Evolutionary conservation across 108 stramenopile species (phyloP).

Genomic region (Parietichytrium sp.): DNA sequence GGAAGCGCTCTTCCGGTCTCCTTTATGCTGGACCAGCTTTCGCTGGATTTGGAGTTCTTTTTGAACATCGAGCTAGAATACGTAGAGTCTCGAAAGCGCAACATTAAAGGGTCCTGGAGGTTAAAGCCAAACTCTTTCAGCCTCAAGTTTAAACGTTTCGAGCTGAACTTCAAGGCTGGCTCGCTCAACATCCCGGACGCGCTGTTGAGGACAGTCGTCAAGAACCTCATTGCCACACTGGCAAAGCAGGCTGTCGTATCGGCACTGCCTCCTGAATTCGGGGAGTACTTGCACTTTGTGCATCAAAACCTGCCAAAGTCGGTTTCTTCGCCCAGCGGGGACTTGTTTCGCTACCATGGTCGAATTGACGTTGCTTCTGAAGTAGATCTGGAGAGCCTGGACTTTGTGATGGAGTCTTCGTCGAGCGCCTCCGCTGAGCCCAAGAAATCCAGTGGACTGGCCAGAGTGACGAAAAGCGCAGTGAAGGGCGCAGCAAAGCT

Average conservation of each 20-base stretch:
- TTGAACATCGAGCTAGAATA: slow-evolving; percentile 30
- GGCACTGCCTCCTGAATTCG: slow-evolving; percentile 32
- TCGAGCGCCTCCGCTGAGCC: not conserved
- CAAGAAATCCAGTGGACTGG: not conserved
- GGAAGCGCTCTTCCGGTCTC: not conserved
- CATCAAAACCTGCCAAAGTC: not conserved
- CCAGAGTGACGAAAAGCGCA: not conserved
- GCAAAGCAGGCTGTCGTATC: slow-evolving; percentile 6
- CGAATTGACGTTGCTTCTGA: slow-evolving; percentile 21
- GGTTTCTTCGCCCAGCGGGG: not conserved
- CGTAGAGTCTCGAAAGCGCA: not conserved
- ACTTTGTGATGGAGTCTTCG: slow-evolving; percentile 23
- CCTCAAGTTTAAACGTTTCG: slow-evolving; percentile 28
- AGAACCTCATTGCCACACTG: not conserved
- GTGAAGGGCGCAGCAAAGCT: not conserved
- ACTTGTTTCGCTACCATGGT: slow-evolving; percentile 18
- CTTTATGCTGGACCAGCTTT: slow-evolving; percentile 4
- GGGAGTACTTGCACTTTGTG: slow-evolving; percentile 26
- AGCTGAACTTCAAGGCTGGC: not conserved
- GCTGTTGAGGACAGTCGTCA: slow-evolving; percentile 30
- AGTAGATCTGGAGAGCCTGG: slow-evolving; percentile 7
- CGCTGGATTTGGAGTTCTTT: slow-evolving; percentile 31
- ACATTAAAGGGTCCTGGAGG: not conserved
- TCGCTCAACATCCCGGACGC: not conserved
- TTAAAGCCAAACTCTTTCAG: slow-evolving; percentile 22